Base-by-base conservation (phyloP, 2,329 filamentous ascomycete species). In the Cercospora sesami region DNA sequence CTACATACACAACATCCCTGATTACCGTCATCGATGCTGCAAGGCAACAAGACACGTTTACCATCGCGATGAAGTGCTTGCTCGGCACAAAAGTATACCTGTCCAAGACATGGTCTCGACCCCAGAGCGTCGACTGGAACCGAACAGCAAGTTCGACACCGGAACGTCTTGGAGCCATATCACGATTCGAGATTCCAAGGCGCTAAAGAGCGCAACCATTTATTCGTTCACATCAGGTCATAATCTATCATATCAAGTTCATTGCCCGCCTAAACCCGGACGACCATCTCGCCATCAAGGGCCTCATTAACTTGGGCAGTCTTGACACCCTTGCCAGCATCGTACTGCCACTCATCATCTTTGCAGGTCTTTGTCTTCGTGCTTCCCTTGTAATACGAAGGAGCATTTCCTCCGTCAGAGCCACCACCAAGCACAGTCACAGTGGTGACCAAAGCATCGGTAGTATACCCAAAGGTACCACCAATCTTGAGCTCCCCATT, bases 401-500 rank as follows among this genome's bases (percentile, higher is more conserved):
- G 67, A 14, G 60, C 53, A 7, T 53, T 14, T 23, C 39, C 12
- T 57, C 18, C 36, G 12, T 31, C 60, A 23, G 26, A 14, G 5
- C 30, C 33, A 28, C 33, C 31, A 14, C 60, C 67, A 3, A 69
- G 33, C 3, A 69, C 67, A 48, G 36, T 69, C 36, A 69, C 67
- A 12, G 63, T 63, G 2, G 67, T 64, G 30, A 69, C 31, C 8
- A 31, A 39, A 18, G 60, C 42, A 45, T 66, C 64, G 21, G 64
- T 64, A 4, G 67, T 66, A 36, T 69, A 69, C 8, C 55, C 67
- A 30, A 69, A 69, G 1, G 67, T 69, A 6, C 67, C 67, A 31
- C 16, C 23, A 28, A 64, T 66, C 57, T 53, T 65, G 21, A 69
- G 31, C 28, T 55, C 64, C 5, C 86, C 85, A 2, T 83, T 76